Evolutionary conservation across 2,329 filamentous ascomycete genomes (phyloP).

Genomic region (Exophiala sp.): DNA sequence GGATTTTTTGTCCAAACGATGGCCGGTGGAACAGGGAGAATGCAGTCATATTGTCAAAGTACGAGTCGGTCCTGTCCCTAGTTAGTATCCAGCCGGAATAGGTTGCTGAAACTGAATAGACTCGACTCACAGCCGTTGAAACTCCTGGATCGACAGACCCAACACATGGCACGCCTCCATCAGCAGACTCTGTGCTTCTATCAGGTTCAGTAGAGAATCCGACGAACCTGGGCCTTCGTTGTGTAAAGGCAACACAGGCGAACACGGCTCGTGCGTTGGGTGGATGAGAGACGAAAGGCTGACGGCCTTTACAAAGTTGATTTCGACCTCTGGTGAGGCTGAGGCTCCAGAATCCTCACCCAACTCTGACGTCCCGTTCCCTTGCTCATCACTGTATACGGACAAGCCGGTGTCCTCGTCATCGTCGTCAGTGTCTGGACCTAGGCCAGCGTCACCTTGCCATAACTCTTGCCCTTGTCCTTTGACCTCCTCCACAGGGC

Average conservation of each 20-base stretch:
- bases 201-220: conserved; percentile 7
- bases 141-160: no score
- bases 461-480: no score
- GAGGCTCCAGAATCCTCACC: conserved; percentile 20
- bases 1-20: conserved; percentile 30
- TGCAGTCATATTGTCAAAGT: conserved; percentile 30
- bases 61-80: conserved; percentile 20
- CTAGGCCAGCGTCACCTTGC: no score
- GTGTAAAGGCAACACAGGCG: not conserved
- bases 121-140: no score
- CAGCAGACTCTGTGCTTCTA: conserved; percentile 2
- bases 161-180: no score
- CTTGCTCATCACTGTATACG: conserved; percentile 9
- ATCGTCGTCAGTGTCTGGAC: not conserved
- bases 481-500: no score
- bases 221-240: conserved; percentile 5
- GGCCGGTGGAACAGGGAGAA: conserved; percentile 33
- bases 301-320: conserved; percentile 11
- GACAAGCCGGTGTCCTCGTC: conserved; percentile 7
- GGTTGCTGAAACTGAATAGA: not conserved
- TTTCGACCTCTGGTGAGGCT: conserved; percentile 7
- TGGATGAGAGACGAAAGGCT: conserved; percentile 8
- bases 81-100: not conserved
- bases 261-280: conserved; percentile 7
- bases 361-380: no score